Conservation (phyloP, 1,284 basidiomycete species). For the Pseudozyma hubeiensis region DNA sequence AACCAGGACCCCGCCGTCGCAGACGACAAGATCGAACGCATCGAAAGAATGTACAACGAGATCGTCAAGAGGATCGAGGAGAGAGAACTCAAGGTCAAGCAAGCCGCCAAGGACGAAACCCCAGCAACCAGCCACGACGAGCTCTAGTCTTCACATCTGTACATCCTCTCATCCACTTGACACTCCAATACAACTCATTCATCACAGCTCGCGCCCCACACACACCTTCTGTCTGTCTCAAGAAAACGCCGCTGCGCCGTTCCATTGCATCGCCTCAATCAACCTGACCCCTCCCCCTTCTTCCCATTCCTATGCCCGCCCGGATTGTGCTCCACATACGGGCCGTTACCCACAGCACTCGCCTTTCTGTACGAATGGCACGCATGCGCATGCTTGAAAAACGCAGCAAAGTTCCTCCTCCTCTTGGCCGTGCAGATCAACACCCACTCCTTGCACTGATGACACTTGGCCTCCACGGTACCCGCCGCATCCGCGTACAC, state of each 20-base stretch:
- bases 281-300: slow-evolving; percentile 11
- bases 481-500: slow-evolving; percentile 50
- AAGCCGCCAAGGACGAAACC: background rate
- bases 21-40: slow-evolving; percentile 44
- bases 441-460: slow-evolving; percentile 58
- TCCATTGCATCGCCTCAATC: too few relatives aligned
- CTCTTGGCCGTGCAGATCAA: slow-evolving; percentile 57
- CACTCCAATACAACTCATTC: background rate
- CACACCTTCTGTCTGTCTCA: background rate
- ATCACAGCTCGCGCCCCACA: background rate
- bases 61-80: slow-evolving; percentile 33
- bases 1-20: slow-evolving; percentile 26
- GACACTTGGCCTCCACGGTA: slow-evolving; percentile 55
- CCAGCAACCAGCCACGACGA: slow-evolving; percentile 19
- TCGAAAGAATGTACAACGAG: slow-evolving; percentile 45
- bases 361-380: slow-evolving; percentile 54
- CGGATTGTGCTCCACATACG: slow-evolving; percentile 54
- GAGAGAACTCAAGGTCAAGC: slow-evolving; percentile 22
- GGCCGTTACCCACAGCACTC: slow-evolving; percentile 48
- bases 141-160: slow-evolving; percentile 5
- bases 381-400: slow-evolving; percentile 55
- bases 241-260: background rate
- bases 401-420: slow-evolving; percentile 51
- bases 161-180: too few relatives aligned
- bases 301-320: slow-evolving; percentile 42